A percentile compares a stretch with the other conserved stretches of the same genome.
These are phyloP conservation scores for Thamnidium elegans DNA, from an alignment of 192 early-diverging fungal species.

Conservation along the genomic window DNA sequence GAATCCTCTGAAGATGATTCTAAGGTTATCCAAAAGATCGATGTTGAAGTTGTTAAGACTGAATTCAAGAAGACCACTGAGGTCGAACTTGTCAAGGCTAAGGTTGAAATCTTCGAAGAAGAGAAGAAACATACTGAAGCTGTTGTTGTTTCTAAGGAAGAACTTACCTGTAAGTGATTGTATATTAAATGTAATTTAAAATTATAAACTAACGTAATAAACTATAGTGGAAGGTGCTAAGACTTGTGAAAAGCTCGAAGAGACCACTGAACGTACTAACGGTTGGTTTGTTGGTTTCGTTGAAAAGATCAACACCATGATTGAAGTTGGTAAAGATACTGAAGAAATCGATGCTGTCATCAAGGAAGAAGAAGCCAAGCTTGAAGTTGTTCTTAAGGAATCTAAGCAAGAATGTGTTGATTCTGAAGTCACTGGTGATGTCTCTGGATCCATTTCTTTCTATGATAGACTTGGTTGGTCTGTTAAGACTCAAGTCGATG, in stretches of 20 bases:
- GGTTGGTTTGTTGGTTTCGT: neutral
- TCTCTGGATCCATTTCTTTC: too few species aligned
- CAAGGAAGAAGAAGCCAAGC: neutral
- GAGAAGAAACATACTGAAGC: neutral
- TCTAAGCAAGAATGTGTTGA: too few species aligned
- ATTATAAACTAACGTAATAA: neutral
- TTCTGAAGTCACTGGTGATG: too few species aligned
- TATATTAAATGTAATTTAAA: neutral
- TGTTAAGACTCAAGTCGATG: neutral
- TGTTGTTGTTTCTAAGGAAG: neutral
- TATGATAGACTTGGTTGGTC: too few species aligned
- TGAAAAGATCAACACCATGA: neutral
- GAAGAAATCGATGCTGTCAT: neutral
- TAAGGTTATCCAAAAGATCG: neutral
- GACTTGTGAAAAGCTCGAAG: neutral
- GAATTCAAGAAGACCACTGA: conserved; percentile 9
- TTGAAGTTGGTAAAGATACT: conserved; percentile 2
- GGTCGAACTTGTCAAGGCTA: neutral
- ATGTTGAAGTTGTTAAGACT: neutral
- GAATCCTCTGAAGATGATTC: neutral
- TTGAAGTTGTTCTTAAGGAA: neutral
- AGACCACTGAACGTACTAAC: neutral
- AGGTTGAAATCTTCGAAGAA: neutral
- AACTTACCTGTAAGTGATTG: neutral
- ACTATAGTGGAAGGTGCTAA: neutral